Conservation (phyloP, 306 rosid genomes). For the Crotalaria pallida region DNA sequence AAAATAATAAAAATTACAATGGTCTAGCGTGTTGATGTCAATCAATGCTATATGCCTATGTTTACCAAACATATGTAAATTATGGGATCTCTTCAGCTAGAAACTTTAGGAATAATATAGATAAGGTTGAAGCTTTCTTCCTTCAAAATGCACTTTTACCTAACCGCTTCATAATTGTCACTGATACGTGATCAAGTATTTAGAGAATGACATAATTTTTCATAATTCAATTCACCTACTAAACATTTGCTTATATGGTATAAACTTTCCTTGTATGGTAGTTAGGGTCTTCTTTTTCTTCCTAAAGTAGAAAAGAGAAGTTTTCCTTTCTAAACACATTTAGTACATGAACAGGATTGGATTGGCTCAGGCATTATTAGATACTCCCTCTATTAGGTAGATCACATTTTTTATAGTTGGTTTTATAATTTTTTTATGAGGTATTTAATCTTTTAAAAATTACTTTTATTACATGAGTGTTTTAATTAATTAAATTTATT, state of each 20-base stretch:
- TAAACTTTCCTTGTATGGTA: conserved; percentile 1
- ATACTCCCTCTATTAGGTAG: too few relatives aligned
- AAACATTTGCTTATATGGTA: not conserved
- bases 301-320: not conserved
- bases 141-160: conserved; percentile 21
- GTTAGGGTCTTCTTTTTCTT: not conserved
- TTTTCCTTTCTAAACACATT: not conserved
- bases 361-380: too few relatives aligned
- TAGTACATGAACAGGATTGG: not conserved
- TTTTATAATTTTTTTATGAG: too few relatives aligned
- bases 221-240: conserved; percentile 14
- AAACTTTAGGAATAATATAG: conserved; percentile 21
- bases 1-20: not conserved
- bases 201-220: not conserved
- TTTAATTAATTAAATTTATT: too few relatives aligned
- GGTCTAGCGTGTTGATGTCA: conserved; percentile 24
- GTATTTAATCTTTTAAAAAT: too few relatives aligned
- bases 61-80: conserved; percentile 25
- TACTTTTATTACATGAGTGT: too few relatives aligned
- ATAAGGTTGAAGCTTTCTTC: conserved; percentile 13
- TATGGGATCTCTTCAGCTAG: conserved; percentile 8
- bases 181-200: not conserved
- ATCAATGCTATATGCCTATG: not conserved
- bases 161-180: conserved; percentile 21
- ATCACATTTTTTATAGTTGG: too few relatives aligned